Percentiles rank a stretch among this genome's conserved stretches.
Conservation (phyloP, 192 early-diverging fungal genomes). For the Coemansia sp. region DNA sequence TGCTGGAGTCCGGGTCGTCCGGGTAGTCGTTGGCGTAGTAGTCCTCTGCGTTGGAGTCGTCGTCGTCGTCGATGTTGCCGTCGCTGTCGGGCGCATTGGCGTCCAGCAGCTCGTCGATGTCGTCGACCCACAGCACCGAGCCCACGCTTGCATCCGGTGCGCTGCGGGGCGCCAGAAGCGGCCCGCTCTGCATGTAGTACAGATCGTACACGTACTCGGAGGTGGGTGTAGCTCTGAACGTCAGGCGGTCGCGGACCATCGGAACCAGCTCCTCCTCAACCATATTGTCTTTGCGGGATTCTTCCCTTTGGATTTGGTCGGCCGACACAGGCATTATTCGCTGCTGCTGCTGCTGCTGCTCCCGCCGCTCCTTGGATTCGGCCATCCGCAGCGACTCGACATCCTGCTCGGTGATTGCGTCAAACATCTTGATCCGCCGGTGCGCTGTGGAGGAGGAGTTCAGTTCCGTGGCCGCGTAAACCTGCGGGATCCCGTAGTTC, state of each 20-base stretch:
- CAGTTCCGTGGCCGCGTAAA: slow-evolving; percentile 37
- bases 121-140: slow-evolving; percentile 57
- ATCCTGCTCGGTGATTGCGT: slow-evolving; percentile 65
- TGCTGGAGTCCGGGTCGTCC: slow-evolving; percentile 60
- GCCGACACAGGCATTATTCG: slow-evolving; percentile 3
- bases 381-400: slow-evolving; percentile 10
- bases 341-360: not conserved
- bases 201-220: slow-evolving; percentile 79
- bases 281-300: not conserved
- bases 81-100: slow-evolving; percentile 35
- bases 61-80: slow-evolving; percentile 51
- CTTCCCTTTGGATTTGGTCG: not conserved
- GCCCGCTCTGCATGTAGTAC: slow-evolving; percentile 62
- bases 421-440: slow-evolving; percentile 64
- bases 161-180: not conserved
- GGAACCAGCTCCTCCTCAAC: slow-evolving; percentile 55
- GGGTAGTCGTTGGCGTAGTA: slow-evolving; percentile 82
- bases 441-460: slow-evolving; percentile 13
- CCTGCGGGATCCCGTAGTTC: slow-evolving; percentile 31
- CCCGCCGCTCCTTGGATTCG: not conserved
- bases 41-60: slow-evolving; percentile 75
- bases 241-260: slow-evolving; percentile 69
- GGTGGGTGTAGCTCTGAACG: slow-evolving; percentile 13
- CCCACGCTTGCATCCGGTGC: slow-evolving; percentile 12
- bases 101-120: slow-evolving; percentile 44